Evolutionary conservation across 495 filamentous ascomycete genomes (phyloP), one percentile per base, ranked within the genome.

Genomic region (Penicillium dipodomyicola): DNA sequence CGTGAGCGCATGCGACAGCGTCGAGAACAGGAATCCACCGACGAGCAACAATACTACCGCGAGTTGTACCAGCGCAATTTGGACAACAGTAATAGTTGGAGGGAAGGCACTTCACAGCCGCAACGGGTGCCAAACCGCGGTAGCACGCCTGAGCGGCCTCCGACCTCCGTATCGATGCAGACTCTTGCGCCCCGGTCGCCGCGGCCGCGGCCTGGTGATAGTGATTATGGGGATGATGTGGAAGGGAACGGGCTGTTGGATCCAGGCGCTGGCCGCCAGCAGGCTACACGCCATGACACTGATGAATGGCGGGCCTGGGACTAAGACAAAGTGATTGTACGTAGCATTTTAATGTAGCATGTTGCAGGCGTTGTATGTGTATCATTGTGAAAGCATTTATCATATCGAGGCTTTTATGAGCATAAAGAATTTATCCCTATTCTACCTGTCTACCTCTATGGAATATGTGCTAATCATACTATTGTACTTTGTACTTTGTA

Each of bases 1-100:
- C 78, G 84, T 40, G 86, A 91, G 20, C 70, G 73, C 2, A 65
- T 90, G 30, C 77, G 82, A 2, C 49, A 71, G 4, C 80, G 84
- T 58, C 75, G 89, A 15, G 81, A 85, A 47, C 75, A 79, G 50
- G 85, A 89, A 57, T 67, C 75, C 22, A 61, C 56, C 7, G 61
- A 67, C 1, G 77, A 82, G 52, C 74, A 83, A 42, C 83, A 88
- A 42, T 69, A 71, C 42, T 61, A 72, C 22, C 68, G 67, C 0
- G 72, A 77, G 52, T 44, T 77, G 33, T 77, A 77, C 58, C 65
- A 67, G 60, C 71, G 72, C 15, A 75, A 75, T 43, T 54, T 69
- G 63, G 59, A 74, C 48, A 75, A 72, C 37, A 67, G 66, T 48
- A 68, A 51, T 22, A 57, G 54, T 35, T 77, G 74, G 74, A 47